A percentile compares a stretch with the other conserved stretches of the same genome.
phyloP scores from a whole-genome alignment of 2,329 filamentous ascomycete genomes.

The Diplodia corticola region DNA sequence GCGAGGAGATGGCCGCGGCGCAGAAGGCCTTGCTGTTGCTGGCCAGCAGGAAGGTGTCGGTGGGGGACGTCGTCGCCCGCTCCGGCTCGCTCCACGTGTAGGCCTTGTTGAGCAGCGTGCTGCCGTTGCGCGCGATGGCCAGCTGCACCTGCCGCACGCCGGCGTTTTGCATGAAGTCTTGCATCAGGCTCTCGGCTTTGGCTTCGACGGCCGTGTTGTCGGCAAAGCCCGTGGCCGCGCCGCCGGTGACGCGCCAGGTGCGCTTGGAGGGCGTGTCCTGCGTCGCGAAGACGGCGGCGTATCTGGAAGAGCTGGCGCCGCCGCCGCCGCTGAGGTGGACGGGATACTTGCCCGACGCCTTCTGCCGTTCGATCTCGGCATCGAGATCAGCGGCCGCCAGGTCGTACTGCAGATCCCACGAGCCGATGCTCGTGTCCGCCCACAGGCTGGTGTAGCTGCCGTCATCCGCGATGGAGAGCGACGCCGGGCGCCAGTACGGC shows the following conservation, averaged over 20 bases:
- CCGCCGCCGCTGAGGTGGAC: slow-evolving; percentile 28
- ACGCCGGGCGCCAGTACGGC: slow-evolving; percentile 30
- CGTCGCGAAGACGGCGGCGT: slow-evolving; percentile 30
- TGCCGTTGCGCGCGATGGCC: slow-evolving; percentile 28
- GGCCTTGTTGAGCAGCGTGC: slow-evolving; percentile 26
- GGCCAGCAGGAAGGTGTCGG: slow-evolving; percentile 31
- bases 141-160: slow-evolving; percentile 32
- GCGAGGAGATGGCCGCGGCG: slow-evolving; percentile 26
- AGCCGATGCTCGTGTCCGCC: slow-evolving; percentile 29
- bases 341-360: slow-evolving; percentile 24
- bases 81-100: slow-evolving; percentile 31
- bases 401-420: slow-evolving; percentile 26
- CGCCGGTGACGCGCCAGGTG: slow-evolving; percentile 28
- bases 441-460: slow-evolving; percentile 27
- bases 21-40: slow-evolving; percentile 32
- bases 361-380: slow-evolving; percentile 25
- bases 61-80: slow-evolving; percentile 8
- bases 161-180: slow-evolving; percentile 28
- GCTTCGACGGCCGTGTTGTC: slow-evolving; percentile 24
- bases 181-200: slow-evolving; percentile 22
- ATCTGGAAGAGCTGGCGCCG: slow-evolving; percentile 23
- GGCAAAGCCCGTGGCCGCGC: slow-evolving; percentile 26
- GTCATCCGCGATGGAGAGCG: slow-evolving; percentile 27
- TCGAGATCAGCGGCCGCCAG: slow-evolving; percentile 26
- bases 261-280: slow-evolving; percentile 25